These are phyloP conservation scores for Globisporangium lucens DNA, from an alignment of 352 stramenopile species.

Conservation along the genomic window DNA sequence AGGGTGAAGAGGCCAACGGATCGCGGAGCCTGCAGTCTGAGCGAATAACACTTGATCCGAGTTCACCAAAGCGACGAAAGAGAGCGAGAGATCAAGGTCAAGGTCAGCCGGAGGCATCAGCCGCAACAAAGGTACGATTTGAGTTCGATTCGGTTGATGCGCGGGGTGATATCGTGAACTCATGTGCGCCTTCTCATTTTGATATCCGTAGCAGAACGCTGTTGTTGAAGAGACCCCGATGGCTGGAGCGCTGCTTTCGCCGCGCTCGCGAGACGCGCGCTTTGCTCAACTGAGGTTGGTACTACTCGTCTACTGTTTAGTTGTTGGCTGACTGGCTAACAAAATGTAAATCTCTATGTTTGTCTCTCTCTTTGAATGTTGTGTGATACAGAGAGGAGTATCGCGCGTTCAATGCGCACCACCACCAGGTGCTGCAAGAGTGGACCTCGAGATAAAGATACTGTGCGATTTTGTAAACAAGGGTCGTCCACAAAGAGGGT, in stretches of 20 bases:
- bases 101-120: background rate
- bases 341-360: background rate
- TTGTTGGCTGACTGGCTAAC: background rate
- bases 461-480: no score
- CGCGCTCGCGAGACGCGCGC: background rate
- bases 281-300: constrained; percentile 15
- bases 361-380: no score
- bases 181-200: background rate
- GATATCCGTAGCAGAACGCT: background rate
- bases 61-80: constrained; percentile 6
- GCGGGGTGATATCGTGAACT: background rate
- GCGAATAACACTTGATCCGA: background rate
- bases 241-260: background rate
- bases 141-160: background rate
- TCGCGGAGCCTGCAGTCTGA: background rate
- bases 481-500: no score
- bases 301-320: background rate
- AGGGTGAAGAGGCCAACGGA: background rate
- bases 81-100: background rate
- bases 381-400: constrained; percentile 34
- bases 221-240: background rate
- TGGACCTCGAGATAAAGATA: constrained; percentile 29
- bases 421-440: constrained; percentile 42
- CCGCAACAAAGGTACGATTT: background rate
- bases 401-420: constrained; percentile 38